Conservation (phyloP, 345 rosid genomes). For the Alliaria petiolata region DNA sequence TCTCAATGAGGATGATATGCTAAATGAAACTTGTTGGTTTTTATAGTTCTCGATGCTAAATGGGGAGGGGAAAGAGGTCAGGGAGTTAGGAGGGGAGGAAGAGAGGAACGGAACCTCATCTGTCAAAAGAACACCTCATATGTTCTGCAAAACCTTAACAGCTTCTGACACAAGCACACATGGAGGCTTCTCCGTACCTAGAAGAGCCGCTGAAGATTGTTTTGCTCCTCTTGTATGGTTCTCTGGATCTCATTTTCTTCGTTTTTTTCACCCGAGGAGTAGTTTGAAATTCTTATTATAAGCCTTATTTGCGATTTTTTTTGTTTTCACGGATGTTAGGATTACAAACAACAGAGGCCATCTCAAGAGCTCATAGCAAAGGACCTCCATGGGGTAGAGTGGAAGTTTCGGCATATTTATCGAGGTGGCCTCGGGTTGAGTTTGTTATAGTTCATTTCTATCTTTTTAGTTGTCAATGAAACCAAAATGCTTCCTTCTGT, state of each 20-base stretch:
- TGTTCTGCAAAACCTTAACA: constrained; percentile 88
- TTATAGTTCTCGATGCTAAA: constrained; percentile 48
- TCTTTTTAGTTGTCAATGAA: constrained; percentile 3
- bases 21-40: constrained; percentile 13
- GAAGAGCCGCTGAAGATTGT: constrained; percentile 92
- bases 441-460: constrained; percentile 1
- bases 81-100: constrained; percentile 47
- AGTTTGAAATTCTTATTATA: constrained; percentile 4
- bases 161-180: constrained; percentile 96
- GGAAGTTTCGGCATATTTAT: constrained; percentile 88
- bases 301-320: not conserved
- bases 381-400: constrained; percentile 83
- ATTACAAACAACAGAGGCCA: constrained; percentile 83
- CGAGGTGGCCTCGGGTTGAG: constrained; percentile 48
- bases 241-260: not conserved
- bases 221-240: constrained; percentile 67
- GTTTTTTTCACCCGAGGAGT: not conserved
- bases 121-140: constrained; percentile 63
- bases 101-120: constrained; percentile 52
- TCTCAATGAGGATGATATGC: not conserved
- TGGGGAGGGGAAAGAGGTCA: constrained; percentile 49
- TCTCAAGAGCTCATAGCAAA: constrained; percentile 88
- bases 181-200: constrained; percentile 92
- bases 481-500: not conserved
- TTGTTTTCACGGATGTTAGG: constrained; percentile 40